Conservation (phyloP, 805 yeast genomes). For the Lipomyces mesembrius region DNA sequence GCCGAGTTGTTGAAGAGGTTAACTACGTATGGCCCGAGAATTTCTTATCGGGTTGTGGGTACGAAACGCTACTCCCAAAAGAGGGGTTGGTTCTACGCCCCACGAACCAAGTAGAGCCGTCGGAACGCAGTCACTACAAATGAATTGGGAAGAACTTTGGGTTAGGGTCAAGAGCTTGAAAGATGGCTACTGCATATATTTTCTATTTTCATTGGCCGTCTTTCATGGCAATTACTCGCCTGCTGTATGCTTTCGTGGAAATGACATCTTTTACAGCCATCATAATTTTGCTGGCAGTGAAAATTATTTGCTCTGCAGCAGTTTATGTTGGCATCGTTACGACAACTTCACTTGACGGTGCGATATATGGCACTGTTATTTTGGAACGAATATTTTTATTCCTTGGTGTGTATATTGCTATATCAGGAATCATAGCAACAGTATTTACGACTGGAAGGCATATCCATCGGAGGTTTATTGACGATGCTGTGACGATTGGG, state of each 20-base stretch:
- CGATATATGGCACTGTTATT: neutral
- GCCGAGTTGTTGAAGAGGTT: too few relatives aligned
- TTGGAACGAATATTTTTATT: conserved; percentile 25
- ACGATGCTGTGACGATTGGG: too few relatives aligned
- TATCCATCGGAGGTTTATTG: neutral
- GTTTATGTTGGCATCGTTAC: conserved; percentile 11
- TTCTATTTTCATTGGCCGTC: neutral
- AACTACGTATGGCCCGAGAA: too few relatives aligned
- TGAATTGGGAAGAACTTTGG: neutral
- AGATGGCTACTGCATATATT: too few relatives aligned
- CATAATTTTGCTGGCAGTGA: neutral
- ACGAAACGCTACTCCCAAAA: too few relatives aligned
- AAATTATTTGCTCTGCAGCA: conserved; percentile 31
- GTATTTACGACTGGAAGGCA: neutral
- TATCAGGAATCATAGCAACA: conserved; percentile 1
- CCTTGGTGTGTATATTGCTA: conserved; percentile 18
- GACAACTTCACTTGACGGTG: conserved; percentile 7
- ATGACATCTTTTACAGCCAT: neutral
- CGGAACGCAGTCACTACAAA: too few relatives aligned
- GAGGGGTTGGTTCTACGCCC: too few relatives aligned
- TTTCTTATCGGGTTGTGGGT: too few relatives aligned
- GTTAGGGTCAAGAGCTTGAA: neutral
- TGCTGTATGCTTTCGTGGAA: neutral
- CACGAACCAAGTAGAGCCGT: too few relatives aligned
- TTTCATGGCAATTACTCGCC: neutral